These are phyloP conservation scores for Triglochin maritima DNA, from an alignment of 106 monocot genomes.

Conservation along the genomic window DNA sequence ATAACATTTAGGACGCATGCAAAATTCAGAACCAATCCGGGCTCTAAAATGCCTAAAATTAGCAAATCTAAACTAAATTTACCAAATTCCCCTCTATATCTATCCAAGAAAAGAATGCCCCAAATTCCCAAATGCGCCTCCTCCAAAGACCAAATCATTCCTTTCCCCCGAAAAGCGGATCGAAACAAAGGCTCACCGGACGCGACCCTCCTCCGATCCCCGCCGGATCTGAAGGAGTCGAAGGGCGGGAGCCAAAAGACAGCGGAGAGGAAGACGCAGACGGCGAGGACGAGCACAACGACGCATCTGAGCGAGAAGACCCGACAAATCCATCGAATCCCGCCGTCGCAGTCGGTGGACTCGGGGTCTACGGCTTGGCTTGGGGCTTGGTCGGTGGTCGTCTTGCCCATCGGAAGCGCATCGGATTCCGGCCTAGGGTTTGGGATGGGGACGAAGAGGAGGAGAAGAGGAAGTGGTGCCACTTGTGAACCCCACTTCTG, in stretches of 20 bases:
- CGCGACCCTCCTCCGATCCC: neutral
- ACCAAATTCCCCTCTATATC: neutral
- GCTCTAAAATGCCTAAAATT: neutral
- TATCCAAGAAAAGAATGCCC: neutral
- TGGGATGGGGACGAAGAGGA: too few species aligned
- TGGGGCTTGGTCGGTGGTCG: neutral
- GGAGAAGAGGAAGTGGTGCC: too few species aligned
- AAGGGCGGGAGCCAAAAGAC: slow-evolving; percentile 45
- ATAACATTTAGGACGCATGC: neutral
- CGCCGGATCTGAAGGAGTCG: slow-evolving; percentile 6
- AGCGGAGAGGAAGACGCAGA: slow-evolving; percentile 33
- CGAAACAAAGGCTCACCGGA: neutral
- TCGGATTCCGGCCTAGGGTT: neutral
- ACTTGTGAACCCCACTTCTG: too few species aligned
- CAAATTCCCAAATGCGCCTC: neutral
- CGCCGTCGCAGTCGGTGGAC: neutral
- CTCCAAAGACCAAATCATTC: neutral
- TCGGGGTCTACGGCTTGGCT: neutral
- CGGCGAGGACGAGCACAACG: slow-evolving; percentile 30
- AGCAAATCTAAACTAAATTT: neutral
- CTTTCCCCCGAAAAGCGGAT: neutral
- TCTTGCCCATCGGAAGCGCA: slow-evolving; percentile 1
- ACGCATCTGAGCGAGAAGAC: slow-evolving; percentile 29
- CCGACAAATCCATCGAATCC: slow-evolving; percentile 6
- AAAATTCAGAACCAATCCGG: neutral